phyloP scores from a whole-genome alignment of 148 eudicot species.

The Limonium bicolor region DNA sequence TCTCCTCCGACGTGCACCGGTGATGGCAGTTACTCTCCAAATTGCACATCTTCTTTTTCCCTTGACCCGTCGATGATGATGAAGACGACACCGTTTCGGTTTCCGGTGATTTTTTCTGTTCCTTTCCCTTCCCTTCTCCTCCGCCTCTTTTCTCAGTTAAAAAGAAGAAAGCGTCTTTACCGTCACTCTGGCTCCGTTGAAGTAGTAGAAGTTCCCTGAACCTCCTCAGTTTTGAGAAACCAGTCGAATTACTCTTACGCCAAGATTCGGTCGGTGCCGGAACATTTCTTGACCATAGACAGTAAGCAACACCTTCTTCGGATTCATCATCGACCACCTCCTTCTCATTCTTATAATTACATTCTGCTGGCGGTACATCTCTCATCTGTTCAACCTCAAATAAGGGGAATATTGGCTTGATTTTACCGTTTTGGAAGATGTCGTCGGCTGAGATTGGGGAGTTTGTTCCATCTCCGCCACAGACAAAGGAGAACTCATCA shows the following conservation, averaged over 20 bases:
- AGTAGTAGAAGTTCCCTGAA: constrained; percentile 12
- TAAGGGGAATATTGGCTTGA: constrained; percentile 29
- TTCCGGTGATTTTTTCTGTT: neutral
- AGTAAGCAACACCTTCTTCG: constrained; percentile 28
- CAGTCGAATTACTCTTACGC: constrained; percentile 86
- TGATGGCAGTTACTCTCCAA: too few relatives aligned
- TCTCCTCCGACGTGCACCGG: too few relatives aligned
- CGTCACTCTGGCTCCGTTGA: constrained; percentile 5
- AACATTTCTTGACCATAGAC: constrained; percentile 23
- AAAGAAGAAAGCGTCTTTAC: constrained; percentile 1
- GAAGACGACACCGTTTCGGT: constrained; percentile 1
- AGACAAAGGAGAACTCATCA: constrained; percentile 35
- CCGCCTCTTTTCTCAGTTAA: neutral
- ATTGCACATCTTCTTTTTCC: neutral
- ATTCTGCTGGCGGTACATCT: constrained; percentile 3
- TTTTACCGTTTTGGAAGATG: constrained; percentile 49
- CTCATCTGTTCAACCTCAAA: constrained; percentile 1
- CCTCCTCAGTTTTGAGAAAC: constrained; percentile 74
- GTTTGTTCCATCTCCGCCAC: constrained; percentile 8
- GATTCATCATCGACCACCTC: constrained; percentile 7
- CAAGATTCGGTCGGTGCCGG: constrained; percentile 23
- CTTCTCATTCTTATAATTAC: neutral
- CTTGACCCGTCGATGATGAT: neutral
- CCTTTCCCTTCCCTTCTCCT: neutral
- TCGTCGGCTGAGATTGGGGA: constrained; percentile 46